phyloP scores from a whole-genome alignment of 116 monocot species.

The Trichopus zeylanicus region DNA sequence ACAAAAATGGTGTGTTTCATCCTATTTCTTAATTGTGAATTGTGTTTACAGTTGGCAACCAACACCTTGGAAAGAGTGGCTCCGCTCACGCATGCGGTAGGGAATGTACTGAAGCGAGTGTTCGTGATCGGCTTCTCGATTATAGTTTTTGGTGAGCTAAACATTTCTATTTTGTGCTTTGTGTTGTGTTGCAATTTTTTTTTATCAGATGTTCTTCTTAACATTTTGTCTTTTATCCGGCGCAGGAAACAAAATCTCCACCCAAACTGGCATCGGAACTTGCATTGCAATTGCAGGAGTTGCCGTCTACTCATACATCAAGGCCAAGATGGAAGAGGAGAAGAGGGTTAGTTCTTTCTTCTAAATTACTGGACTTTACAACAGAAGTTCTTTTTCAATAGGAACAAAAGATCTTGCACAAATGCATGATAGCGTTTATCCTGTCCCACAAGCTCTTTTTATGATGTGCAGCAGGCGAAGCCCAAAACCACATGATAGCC shows the following conservation, averaged over 20 bases:
- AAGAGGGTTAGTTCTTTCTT: conserved; percentile 80
- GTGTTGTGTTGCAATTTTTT: neutral
- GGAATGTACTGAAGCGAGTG: conserved; percentile 97
- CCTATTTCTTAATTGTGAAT: too few relatives aligned
- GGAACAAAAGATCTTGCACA: too few relatives aligned
- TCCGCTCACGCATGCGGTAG: conserved; percentile 97
- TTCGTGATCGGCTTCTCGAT: conserved; percentile 99
- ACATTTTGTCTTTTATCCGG: neutral
- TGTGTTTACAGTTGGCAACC: conserved; percentile 68
- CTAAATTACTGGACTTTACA: too few relatives aligned
- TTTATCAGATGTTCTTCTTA: neutral
- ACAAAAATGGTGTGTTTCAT: too few relatives aligned
- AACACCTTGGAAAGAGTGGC: conserved; percentile 99
- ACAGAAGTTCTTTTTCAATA: too few relatives aligned
- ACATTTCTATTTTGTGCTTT: conserved; percentile 4
- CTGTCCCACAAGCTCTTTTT: too few relatives aligned
- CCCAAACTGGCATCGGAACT: conserved; percentile 94
- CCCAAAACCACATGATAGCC: too few relatives aligned
- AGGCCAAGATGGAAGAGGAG: conserved; percentile 95
- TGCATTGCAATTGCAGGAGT: conserved; percentile 89
- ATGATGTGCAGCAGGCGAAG: too few relatives aligned
- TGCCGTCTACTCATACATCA: conserved; percentile 91
- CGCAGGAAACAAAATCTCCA: conserved; percentile 90
- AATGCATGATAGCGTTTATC: too few relatives aligned
- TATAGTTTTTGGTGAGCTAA: conserved; percentile 54